Evolutionary conservation across 139 green algal genomes (phyloP), one percentile per base, ranked within the genome.

Genomic region (Pleodorina starrii): DNA sequence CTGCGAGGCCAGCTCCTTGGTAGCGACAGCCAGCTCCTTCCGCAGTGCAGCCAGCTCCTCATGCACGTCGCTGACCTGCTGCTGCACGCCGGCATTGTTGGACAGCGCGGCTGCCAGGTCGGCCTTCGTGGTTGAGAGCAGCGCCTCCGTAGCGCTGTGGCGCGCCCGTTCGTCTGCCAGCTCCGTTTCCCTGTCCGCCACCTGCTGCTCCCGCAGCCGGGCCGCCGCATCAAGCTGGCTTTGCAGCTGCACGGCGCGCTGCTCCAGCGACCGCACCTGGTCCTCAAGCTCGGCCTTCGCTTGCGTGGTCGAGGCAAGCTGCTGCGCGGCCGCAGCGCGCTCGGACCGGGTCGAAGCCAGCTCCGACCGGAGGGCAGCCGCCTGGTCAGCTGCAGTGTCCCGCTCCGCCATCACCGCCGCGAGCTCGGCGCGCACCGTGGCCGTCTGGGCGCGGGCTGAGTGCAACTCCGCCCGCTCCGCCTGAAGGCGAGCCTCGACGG

Each of bases 1-100:
- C 59, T 87, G 81, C 19, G 27, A 16, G 12, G 43, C 44, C 43
- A 87, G 81, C 81, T 87, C 42, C 43, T 63, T 77, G 43, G 81
- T 87, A 60, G 63, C 43, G 1, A 19, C 60, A 10, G 81, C 60
- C 60, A 87, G 60, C 29, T 87, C 81, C 27, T 46, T 46, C 1
- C 81, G 81, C 19, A 87, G 42, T 29, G 32, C 35, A 4, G 60
- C 81, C 81, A 87, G 81, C 60, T 87, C 60, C 44, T 44, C 81
- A 35, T 87, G 42, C 60, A 87, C 43, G 27, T 63, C 81, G 5
- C 42, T 36, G 16, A 86, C 57, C 79, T 75, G 48, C 51, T 32
- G 44, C 77, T 72, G 51, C 21, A 73, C 36, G 9, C 40, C 46
- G 32, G 10, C 36, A 25, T 69, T 84, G 76, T 42, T 69, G 11